Base-by-base conservation (phyloP, 1,284 basidiomycete species). In the Ustilago sp. region DNA sequence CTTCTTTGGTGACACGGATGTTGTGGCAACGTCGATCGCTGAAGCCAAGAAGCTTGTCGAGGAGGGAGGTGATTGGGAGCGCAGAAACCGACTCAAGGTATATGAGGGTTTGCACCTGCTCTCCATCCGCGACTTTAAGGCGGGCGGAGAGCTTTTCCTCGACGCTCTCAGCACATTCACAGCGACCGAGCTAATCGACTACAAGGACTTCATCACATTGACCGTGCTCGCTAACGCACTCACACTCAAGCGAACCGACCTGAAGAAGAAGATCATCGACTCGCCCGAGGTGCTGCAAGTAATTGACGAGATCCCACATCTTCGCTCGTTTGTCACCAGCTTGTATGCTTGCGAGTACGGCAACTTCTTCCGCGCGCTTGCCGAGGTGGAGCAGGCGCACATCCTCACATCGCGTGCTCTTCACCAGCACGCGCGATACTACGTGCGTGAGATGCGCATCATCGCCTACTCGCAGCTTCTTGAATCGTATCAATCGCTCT, bases 41-140 rank as follows among this genome's bases (percentile, higher is more conserved):
- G 91, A 92, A 80, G 95, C 96, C 0, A 92, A 94, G 81, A 90
- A 91, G 72, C 88, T 98, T 39, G 93, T 98, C 58, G 95, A 98
- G 81, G 91, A 95, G 85, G 96, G 97, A 2, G 96, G 97, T 53
- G 96, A 99, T 87, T 99, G 96, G 96, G 96, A 99, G 87, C 89
- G 97, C 63, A 90, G 95, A 36, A 99, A 98, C 86, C 90, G 95
- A 52, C 90, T 98, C 79, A 99, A 98, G 87, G 96, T 98, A 45
- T 99, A 99, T 88, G 91, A 92, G 62, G 95, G 93, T 45, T 88
- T 97, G 1, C 93, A 97, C 85, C 88, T 92, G 36, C 88, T 97
- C 39, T 93, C 94, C 19, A 92, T 95, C 68, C 92, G 96, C 45
- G 87, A 89, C 59, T 90, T 90, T 83, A 66, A 91, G 92, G 73